Base-by-base conservation (phyloP, 148 eudicot species). In the Oxyria digyna region DNA sequence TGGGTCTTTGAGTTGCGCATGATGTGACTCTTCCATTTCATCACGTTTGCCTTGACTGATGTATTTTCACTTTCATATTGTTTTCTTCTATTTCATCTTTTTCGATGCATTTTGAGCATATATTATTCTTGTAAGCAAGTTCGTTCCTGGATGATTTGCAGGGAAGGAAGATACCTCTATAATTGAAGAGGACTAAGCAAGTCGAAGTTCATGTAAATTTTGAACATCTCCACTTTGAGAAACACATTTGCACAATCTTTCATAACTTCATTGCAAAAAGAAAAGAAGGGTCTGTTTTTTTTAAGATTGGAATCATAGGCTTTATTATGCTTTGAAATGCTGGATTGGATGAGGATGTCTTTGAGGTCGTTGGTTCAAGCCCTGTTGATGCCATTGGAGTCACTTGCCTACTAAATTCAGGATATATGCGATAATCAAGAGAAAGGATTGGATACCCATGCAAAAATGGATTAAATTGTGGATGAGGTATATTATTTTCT, bases 121-220 rank as follows among this genome's bases (percentile, higher is more conserved):
- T 50, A 12, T 21, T 21, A 50, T 50, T 50, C 20, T 18, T 20
- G 12, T 20, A 59, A 59, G 37, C 35, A 29, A 17, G 18, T 18
- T 15, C 15, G 37, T 59, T 59, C 1, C 52, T 74, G 63, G 68
- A 41, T 65, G 45, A 9, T 37, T 65, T 77, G 50, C 80, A 85
- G 92, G 79, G 46, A 82, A 72, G 48, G 62, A 33, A 41, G 77
- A 65, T 69, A 78, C 72, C 42, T 71, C 63, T 48, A 72, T 74
- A 59, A 50, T 17, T 55, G 65, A 70, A 42, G 72, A 69, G 62
- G 78, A 76, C 62, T 70, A 63, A 70, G 69, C 69, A 72, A 71
- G 74, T n/a, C n/a, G 72, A 78, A 68, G 70, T 80, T 23, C 49
- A 67, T 66, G 90, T 81, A 87, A 85, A 83, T 33, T 32, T 40